These are phyloP conservation scores for Citrullus mucosospermus DNA, from an alignment of 306 rosid genomes.

Conservation along the genomic window DNA sequence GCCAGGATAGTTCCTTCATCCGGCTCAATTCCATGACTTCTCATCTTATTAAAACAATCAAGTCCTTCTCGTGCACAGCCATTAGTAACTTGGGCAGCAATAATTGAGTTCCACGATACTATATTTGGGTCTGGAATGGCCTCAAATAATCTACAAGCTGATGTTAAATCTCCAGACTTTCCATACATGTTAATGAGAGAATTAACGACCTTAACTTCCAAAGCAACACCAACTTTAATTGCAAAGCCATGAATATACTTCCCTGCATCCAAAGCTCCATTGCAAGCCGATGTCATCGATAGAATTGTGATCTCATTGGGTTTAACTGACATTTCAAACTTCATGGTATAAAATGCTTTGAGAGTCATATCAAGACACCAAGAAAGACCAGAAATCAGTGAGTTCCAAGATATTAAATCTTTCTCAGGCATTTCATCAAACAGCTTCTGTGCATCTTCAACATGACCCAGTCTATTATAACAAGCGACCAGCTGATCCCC, in stretches of 20 bases:
- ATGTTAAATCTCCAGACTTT: constrained; percentile 30
- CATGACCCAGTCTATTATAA: constrained; percentile 34
- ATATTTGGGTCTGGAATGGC: constrained; percentile 29
- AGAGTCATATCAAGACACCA: constrained; percentile 29
- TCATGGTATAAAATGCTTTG: constrained; percentile 29
- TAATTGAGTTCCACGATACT: constrained; percentile 62
- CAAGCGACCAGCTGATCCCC: constrained; percentile 56
- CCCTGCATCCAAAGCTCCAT: constrained; percentile 29
- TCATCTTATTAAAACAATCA: constrained; percentile 39
- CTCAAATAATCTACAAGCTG: constrained; percentile 37
- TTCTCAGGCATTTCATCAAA: constrained; percentile 53
- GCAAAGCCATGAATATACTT: constrained; percentile 46
- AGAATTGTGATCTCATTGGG: constrained; percentile 47
- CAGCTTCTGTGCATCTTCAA: constrained; percentile 38
- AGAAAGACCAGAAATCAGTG: constrained; percentile 52
- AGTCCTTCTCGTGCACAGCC: constrained; percentile 30
- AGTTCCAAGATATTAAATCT: constrained; percentile 62
- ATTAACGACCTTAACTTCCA: constrained; percentile 44
- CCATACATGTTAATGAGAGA: constrained; percentile 62
- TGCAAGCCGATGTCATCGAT: constrained; percentile 48
- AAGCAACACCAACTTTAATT: constrained; percentile 35
- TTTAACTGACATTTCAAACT: constrained; percentile 19
- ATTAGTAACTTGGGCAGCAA: constrained; percentile 32
- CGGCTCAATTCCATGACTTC: constrained; percentile 28
- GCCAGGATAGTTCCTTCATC: constrained; percentile 52